Conservation (phyloP, 1,139 yeast species). For the Diutina neorugosa region DNA sequence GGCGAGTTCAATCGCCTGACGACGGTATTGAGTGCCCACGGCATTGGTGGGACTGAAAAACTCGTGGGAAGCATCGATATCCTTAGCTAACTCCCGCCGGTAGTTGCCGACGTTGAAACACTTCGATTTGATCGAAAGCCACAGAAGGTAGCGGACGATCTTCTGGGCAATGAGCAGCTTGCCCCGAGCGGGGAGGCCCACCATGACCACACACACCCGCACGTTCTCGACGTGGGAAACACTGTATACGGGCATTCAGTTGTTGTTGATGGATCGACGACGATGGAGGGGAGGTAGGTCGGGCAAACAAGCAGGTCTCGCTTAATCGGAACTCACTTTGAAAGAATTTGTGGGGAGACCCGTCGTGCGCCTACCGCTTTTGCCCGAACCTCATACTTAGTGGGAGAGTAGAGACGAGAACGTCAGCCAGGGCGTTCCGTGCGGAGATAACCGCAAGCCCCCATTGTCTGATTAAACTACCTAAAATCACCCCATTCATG, state of each 20-base stretch:
- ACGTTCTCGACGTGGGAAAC: conserved; percentile 62
- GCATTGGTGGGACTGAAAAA: conserved; percentile 62
- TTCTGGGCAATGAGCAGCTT: conserved; percentile 74
- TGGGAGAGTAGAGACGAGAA: no score
- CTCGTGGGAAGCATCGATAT: conserved; percentile 40
- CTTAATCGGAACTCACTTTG: no score
- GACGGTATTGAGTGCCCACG: conserved; percentile 51
- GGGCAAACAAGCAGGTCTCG: no score
- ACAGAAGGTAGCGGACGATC: conserved; percentile 76
- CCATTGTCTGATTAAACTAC: no score
- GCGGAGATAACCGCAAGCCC: no score
- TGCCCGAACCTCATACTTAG: no score
- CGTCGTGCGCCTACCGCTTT: no score
- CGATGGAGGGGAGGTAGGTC: not conserved
- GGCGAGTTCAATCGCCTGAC: conserved; percentile 62
- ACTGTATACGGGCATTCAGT: conserved; percentile 57
- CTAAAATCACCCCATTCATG: no score
- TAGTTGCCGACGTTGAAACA: conserved; percentile 86
- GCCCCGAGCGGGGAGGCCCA: conserved; percentile 48
- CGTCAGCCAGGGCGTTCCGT: no score
- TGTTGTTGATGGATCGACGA: not conserved
- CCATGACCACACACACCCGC: conserved; percentile 68
- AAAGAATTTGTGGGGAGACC: no score
- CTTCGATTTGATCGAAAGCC: conserved; percentile 82
- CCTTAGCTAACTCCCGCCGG: conserved; percentile 43